Evolutionary conservation across 495 filamentous ascomycete genomes (phyloP), one percentile per base, ranked within the genome.

Genomic region (Bathelium albidoporum): DNA sequence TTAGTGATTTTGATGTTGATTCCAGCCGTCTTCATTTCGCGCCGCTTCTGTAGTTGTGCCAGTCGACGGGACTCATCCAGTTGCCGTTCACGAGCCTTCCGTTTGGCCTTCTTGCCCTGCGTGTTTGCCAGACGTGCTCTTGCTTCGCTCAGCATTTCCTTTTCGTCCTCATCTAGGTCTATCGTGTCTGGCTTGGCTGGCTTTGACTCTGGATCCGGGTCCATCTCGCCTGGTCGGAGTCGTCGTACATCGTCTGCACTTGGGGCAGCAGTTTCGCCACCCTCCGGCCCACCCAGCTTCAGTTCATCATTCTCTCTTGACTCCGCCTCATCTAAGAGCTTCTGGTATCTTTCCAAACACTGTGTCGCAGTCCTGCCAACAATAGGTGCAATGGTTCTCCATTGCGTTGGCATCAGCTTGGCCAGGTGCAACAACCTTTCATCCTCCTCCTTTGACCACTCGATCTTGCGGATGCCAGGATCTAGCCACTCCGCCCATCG

Each of bases 401-500:
- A 98, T 81, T 98, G 94, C 34, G 94, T 97, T 32, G 94, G 94
- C 89, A 97, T 96, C 81, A 98, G 79, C 81, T 97, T 97, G 49
- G 94, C 95, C 66, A 97, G 78, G 73, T 96, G 93, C 69, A 98
- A 76, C 59, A 98, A 80, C 79, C 94, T 97, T 79, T 97, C 95
- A 74, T 97, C 95, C 77, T 98, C 94, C 79, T 98, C 95, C 73
- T 91, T 87, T 65, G 90, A 95, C 95, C 95, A 98, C 74, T 98
- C 94, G 70, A 95, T 91, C 79, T 97, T 97, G 64, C 91, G 89
- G 77, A 97, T 97, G 66, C 89, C 89, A 2, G 94, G 94, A 69
- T 97, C 94, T 66, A 98, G 84, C 93, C 94, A 98, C 83, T 98
- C 95, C 65, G 87, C 82, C 94, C 94, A 98, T 75, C 94, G 85